Conservation (phyloP, 139 green algal genomes). For the Chlorella sp. region DNA sequence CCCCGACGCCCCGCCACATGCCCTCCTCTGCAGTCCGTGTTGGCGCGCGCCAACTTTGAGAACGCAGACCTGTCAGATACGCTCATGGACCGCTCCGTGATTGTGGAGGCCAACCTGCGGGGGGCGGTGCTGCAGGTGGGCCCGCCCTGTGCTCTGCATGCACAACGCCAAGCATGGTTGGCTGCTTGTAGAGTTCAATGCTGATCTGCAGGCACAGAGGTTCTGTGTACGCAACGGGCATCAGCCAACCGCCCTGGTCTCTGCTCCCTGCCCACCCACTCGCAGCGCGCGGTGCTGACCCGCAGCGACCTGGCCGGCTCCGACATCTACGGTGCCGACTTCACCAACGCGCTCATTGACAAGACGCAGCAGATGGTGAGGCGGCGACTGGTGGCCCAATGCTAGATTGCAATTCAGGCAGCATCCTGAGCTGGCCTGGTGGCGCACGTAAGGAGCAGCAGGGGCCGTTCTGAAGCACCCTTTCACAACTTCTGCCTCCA, state of each 20-base stretch:
- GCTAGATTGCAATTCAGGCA: too few relatives aligned
- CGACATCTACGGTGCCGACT: slow-evolving; percentile 86
- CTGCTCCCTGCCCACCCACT: neutral
- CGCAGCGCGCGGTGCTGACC: slow-evolving; percentile 83
- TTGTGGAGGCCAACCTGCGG: slow-evolving; percentile 84
- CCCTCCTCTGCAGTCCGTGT: neutral
- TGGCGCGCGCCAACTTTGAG: slow-evolving; percentile 57
- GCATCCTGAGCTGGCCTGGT: too few relatives aligned
- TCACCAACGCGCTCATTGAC: slow-evolving; percentile 95
- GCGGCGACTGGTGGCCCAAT: neutral
- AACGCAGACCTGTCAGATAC: slow-evolving; percentile 90
- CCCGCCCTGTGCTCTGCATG: too few relatives aligned
- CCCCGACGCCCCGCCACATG: neutral
- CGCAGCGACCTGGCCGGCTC: slow-evolving; percentile 63
- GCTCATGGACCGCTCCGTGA: slow-evolving; percentile 89
- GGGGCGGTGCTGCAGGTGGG: slow-evolving; percentile 77
- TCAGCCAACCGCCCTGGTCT: too few relatives aligned
- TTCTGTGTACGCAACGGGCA: too few relatives aligned
- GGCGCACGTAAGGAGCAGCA: too few relatives aligned
- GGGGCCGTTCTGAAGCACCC: too few relatives aligned
- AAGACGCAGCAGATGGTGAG: slow-evolving; percentile 84
- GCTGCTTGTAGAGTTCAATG: too few relatives aligned
- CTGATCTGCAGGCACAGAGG: too few relatives aligned
- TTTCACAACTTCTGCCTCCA: too few relatives aligned
- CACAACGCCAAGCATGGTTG: too few relatives aligned